These are phyloP conservation scores for Hymenoscyphus fructigenus DNA, from an alignment of 2,329 filamentous ascomycete species.

Conservation along the genomic window DNA sequence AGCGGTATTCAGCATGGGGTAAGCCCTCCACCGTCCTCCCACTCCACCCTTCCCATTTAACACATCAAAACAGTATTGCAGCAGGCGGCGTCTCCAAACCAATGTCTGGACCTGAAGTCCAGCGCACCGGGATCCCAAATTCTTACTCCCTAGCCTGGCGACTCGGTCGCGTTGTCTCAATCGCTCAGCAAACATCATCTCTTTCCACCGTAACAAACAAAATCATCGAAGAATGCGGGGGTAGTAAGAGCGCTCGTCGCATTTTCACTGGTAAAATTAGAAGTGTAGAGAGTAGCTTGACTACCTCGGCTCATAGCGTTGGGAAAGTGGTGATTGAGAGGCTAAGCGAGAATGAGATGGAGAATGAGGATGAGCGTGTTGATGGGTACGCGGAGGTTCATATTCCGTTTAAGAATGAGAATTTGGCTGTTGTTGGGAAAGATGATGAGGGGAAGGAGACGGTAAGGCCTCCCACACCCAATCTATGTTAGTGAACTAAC, in stretches of 20 bases:
- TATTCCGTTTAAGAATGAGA: constrained; percentile 74
- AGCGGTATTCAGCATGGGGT: constrained; percentile 1
- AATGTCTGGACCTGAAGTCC: constrained; percentile 40
- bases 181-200: background rate
- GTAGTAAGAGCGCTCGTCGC: constrained; percentile 51
- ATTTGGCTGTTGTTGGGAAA: constrained; percentile 51
- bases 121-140: constrained; percentile 40
- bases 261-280: constrained; percentile 66
- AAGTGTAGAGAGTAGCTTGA: constrained; percentile 54
- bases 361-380: background rate
- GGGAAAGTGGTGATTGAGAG: background rate
- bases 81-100: constrained; percentile 44
- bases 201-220: constrained; percentile 49
- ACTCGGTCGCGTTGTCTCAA: constrained; percentile 48
- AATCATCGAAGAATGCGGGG: constrained; percentile 59
- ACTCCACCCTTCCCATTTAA: background rate
- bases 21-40: background rate
- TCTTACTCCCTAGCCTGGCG: constrained; percentile 46
- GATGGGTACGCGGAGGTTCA: constrained; percentile 32
- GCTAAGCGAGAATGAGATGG: constrained; percentile 51
- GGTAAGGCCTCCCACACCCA: background rate
- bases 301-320: constrained; percentile 21
- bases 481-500: background rate
- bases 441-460: background rate
- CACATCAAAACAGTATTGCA: background rate